Percentiles rank a stretch among this genome's conserved stretches.
Evolutionary conservation across 208 protist genomes (phyloP).

Genomic region (Angomonas deanei): DNA sequence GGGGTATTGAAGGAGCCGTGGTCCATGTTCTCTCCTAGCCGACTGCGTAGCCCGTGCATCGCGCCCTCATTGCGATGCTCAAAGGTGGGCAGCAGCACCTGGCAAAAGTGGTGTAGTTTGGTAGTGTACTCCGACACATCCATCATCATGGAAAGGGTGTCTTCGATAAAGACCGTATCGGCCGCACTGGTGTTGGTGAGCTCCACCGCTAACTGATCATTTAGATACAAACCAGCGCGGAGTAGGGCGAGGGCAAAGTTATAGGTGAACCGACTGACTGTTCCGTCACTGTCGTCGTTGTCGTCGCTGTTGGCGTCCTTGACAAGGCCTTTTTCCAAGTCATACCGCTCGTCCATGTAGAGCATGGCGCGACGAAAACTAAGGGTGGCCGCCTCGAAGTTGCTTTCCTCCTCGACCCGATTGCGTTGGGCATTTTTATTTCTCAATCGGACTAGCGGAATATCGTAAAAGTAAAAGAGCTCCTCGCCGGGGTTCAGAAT

Average conservation of each 20-base stretch:
- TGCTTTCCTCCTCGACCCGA: slow-evolving; percentile 29
- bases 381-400: slow-evolving; percentile 62
- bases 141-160: slow-evolving; percentile 86
- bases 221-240: slow-evolving; percentile 61
- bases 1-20: neutral
- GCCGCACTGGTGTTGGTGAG: slow-evolving; percentile 47
- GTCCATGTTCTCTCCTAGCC: slow-evolving; percentile 16
- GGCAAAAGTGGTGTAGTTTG: slow-evolving; percentile 75
- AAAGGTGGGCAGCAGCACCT: slow-evolving; percentile 19
- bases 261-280: slow-evolving; percentile 47
- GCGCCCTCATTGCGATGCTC: slow-evolving; percentile 16
- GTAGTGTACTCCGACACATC: slow-evolving; percentile 70
- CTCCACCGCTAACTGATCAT: slow-evolving; percentile 54
- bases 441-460: slow-evolving; percentile 45
- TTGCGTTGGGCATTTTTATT: slow-evolving; percentile 29
- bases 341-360: slow-evolving; percentile 82
- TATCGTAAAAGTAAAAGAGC: slow-evolving; percentile 65
- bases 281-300: slow-evolving; percentile 1
- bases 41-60: slow-evolving; percentile 37
- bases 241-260: slow-evolving; percentile 61
- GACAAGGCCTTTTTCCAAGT: slow-evolving; percentile 40
- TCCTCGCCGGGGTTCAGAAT: slow-evolving; percentile 47
- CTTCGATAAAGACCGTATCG: slow-evolving; percentile 84
- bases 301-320: slow-evolving; percentile 15
- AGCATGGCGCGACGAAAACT: slow-evolving; percentile 78